Conservation (phyloP, 2,329 filamentous ascomycete genomes). For the Phaeosphaeriaceae sp. region DNA sequence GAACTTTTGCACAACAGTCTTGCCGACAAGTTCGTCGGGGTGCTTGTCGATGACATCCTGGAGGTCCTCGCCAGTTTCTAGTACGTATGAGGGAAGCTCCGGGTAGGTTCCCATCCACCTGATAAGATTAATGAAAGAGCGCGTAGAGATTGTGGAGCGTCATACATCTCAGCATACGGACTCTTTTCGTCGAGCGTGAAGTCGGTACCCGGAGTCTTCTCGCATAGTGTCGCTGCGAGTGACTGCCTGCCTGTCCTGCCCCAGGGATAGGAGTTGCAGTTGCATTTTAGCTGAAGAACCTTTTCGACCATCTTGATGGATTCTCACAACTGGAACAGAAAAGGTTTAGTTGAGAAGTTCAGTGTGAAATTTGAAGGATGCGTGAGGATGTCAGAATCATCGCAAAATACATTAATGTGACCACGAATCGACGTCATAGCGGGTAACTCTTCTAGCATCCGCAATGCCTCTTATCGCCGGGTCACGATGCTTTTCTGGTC, state of each 20-base stretch:
- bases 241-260: constrained; percentile 72
- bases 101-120: constrained; percentile 80
- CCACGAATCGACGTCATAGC: constrained; percentile 40
- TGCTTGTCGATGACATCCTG: constrained; percentile 69
- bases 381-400: constrained; percentile 7
- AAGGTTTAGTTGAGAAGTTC: neutral
- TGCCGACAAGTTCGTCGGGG: constrained; percentile 68
- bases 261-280: constrained; percentile 71
- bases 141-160: neutral
- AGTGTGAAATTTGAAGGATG: neutral
- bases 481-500: neutral
- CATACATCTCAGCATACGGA: constrained; percentile 66
- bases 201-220: constrained; percentile 67
- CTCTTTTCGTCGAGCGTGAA: constrained; percentile 71
- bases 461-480: neutral
- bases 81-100: constrained; percentile 69
- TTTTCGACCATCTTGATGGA: constrained; percentile 54
- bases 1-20: constrained; percentile 66
- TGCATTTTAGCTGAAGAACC: constrained; percentile 62
- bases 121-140: constrained; percentile 10
- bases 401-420: constrained; percentile 22
- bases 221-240: constrained; percentile 69
- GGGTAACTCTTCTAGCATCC: constrained; percentile 16
- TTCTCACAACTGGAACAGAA: neutral
- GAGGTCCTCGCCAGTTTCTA: constrained; percentile 68